Evolutionary conservation across 208 protist species (phyloP).

Genomic region (Trypanosoma platydactyli): DNA sequence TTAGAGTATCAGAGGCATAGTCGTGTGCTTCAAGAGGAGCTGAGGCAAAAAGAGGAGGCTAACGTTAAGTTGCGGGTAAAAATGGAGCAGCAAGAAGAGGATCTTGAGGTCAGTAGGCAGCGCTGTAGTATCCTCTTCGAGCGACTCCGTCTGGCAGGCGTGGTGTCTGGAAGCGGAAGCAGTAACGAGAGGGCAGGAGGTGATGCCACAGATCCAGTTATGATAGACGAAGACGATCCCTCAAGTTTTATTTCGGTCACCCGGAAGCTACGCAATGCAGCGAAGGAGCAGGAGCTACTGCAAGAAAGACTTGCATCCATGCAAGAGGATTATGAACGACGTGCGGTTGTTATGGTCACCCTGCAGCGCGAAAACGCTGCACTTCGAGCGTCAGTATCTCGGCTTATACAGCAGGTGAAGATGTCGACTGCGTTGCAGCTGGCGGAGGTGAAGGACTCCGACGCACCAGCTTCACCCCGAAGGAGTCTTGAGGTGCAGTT

Average conservation of each 20-base stretch:
- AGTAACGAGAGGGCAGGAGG: not conserved
- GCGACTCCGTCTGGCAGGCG: conserved; percentile 11
- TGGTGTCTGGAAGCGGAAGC: not conserved
- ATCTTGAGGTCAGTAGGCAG: conserved; percentile 3
- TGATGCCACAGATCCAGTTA: not conserved
- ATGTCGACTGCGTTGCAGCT: not conserved
- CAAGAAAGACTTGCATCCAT: conserved; percentile 8
- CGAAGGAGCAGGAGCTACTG: conserved; percentile 7
- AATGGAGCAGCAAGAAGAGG: conserved; percentile 10
- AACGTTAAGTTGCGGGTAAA: conserved; percentile 7
- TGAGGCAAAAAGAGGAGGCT: conserved; percentile 11
- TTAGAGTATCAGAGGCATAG: conserved; percentile 18
- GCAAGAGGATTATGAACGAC: conserved; percentile 25
- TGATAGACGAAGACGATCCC: conserved; percentile 21
- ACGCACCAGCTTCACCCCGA: not conserved
- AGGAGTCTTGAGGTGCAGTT: not conserved
- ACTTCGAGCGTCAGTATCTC: conserved; percentile 22
- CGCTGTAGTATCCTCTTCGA: conserved; percentile 23
- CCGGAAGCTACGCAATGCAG: not conserved
- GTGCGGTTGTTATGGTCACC: conserved; percentile 7
- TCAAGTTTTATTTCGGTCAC: conserved; percentile 15
- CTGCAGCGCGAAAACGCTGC: conserved; percentile 26
- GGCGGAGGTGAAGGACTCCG: not conserved
- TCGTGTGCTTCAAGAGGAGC: conserved; percentile 18
- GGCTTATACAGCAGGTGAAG: conserved; percentile 24